Percentiles rank a stretch among this genome's conserved stretches.
These are phyloP conservation scores for Escovopsis sp. DNA, from an alignment of 2,329 filamentous ascomycete species.

Conservation along the genomic window DNA sequence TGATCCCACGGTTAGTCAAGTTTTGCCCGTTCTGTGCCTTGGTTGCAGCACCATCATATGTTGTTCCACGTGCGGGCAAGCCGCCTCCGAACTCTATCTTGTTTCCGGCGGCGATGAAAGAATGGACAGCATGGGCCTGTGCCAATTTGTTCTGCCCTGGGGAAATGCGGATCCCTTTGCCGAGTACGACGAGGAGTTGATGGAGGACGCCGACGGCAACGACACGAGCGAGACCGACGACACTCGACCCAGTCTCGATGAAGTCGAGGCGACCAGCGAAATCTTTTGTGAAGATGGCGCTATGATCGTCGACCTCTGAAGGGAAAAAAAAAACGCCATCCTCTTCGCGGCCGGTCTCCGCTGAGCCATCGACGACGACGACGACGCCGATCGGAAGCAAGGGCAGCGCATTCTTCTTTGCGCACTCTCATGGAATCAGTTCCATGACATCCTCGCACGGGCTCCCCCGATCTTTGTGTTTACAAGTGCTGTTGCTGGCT, in stretches of 20 bases:
- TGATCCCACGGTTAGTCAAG: conserved; percentile 89
- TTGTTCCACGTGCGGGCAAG: conserved; percentile 25
- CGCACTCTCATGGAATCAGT: background rate
- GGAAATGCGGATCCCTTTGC: conserved; percentile 18
- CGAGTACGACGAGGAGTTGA: conserved; percentile 25
- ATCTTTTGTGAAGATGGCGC: conserved; percentile 11
- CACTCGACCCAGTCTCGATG: conserved; percentile 1
- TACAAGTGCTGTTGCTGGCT: background rate
- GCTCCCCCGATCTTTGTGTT: background rate
- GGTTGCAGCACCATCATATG: conserved; percentile 30
- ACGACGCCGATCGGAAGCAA: no score
- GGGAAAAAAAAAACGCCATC: background rate
- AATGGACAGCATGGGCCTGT: conserved; percentile 14
- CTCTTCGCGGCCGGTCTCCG: no score
- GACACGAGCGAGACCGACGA: conserved; percentile 7
- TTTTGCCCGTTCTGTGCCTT: conserved; percentile 29
- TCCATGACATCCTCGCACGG: no score
- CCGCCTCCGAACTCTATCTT: conserved; percentile 11
- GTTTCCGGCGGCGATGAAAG: conserved; percentile 7
- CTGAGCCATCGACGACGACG: background rate
- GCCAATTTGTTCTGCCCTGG: conserved; percentile 16
- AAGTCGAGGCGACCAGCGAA: conserved; percentile 5
- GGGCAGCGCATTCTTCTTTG: background rate
- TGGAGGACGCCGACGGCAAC: conserved; percentile 13
- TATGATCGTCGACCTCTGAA: conserved; percentile 10